These are phyloP conservation scores for Hippophae rhamnoides DNA, from an alignment of 306 rosid species.

Conservation along the genomic window DNA sequence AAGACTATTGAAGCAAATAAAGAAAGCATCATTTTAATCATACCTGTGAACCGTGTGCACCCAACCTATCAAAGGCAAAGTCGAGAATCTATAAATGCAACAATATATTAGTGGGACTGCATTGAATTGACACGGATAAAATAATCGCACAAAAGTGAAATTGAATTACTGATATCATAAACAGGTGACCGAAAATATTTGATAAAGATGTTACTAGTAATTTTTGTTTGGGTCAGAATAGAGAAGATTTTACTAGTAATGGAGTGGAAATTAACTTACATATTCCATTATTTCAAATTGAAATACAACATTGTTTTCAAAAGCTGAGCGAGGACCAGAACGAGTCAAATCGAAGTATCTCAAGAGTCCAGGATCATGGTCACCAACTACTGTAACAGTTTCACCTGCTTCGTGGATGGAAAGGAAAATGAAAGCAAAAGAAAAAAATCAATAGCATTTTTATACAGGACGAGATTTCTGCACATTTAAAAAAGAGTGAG, in stretches of 20 bases:
- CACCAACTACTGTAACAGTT: constrained; percentile 84
- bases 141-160: neutral
- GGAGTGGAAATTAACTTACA: constrained; percentile 38
- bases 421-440: neutral
- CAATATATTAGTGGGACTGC: constrained; percentile 21
- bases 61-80: constrained; percentile 87
- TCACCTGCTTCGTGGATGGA: constrained; percentile 39
- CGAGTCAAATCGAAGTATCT: constrained; percentile 79
- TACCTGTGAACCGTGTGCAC: constrained; percentile 82
- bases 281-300: constrained; percentile 98
- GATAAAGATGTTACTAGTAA: neutral
- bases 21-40: constrained; percentile 18
- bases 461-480: neutral
- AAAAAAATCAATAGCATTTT: neutral
- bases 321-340: constrained; percentile 58
- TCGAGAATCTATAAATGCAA: constrained; percentile 67
- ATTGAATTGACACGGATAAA: constrained; percentile 9
- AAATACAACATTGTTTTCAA: constrained; percentile 53
- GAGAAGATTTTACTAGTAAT: neutral
- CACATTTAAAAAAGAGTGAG: neutral
- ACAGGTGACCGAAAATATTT: neutral
- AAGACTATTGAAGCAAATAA: neutral
- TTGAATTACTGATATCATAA: neutral
- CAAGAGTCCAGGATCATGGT: constrained; percentile 66
- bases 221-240: neutral